Conservation (phyloP, 2,329 filamentous ascomycete genomes). For the Verticillium longisporum region DNA sequence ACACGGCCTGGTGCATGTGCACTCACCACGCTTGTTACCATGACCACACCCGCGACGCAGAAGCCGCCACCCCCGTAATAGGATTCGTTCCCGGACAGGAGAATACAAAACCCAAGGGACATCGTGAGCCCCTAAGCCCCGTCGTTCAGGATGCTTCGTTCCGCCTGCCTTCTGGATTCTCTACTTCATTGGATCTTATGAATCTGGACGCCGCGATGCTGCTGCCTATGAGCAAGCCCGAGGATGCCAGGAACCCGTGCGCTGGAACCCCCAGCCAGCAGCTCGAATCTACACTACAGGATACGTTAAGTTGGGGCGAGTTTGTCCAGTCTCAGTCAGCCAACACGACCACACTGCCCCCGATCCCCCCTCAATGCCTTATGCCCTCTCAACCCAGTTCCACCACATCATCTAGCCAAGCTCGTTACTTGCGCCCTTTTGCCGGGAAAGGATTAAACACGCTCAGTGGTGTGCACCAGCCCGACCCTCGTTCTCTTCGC, state of each 20-base stretch:
- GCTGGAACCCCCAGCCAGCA: slow-evolving; percentile 18
- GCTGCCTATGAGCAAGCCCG: slow-evolving; percentile 24
- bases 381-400: slow-evolving; percentile 47
- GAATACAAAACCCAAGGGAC: slow-evolving; percentile 41
- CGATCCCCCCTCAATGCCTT: slow-evolving; percentile 43
- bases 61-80: slow-evolving; percentile 12
- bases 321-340: slow-evolving; percentile 31
- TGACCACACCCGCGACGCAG: slow-evolving; percentile 34
- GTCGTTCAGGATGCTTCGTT: slow-evolving; percentile 40
- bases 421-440: slow-evolving; percentile 48
- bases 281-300: slow-evolving; percentile 41
- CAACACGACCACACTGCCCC: slow-evolving; percentile 28
- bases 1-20: slow-evolving; percentile 53
- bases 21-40: slow-evolving; percentile 57
- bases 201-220: slow-evolving; percentile 26
- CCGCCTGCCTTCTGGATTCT: slow-evolving; percentile 27
- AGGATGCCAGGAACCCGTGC: slow-evolving; percentile 13
- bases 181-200: slow-evolving; percentile 33
- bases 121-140: slow-evolving; percentile 45
- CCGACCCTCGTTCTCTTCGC: slow-evolving; percentile 23
- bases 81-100: slow-evolving; percentile 33
- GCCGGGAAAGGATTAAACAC: slow-evolving; percentile 48
- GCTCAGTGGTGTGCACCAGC: slow-evolving; percentile 31
- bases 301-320: slow-evolving; percentile 47
- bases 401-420: slow-evolving; percentile 41